A percentile compares a stretch with the other conserved stretches of the same genome.
These are phyloP conservation scores for Hysterium pulicare DNA, from an alignment of 2,329 filamentous ascomycete genomes.

Conservation along the genomic window DNA sequence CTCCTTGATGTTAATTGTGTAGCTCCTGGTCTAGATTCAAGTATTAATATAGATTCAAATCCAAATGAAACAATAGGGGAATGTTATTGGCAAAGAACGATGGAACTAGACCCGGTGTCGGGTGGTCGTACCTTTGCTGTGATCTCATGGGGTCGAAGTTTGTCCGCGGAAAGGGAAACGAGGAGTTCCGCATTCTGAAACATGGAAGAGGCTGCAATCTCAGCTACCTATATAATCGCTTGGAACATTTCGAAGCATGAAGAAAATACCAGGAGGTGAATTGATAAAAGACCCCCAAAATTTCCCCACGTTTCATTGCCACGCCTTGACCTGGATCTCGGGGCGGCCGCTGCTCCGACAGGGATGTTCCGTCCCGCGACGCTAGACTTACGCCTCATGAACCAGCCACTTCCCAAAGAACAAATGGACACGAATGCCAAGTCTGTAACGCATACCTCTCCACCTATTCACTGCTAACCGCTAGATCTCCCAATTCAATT, in stretches of 20 bases:
- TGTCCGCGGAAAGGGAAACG: too few relatives aligned
- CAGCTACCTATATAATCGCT: background rate
- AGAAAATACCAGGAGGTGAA: background rate
- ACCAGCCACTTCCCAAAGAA: background rate
- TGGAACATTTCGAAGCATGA: background rate
- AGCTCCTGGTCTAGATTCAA: background rate
- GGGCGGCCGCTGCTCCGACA: too few relatives aligned
- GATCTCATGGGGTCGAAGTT: too few relatives aligned
- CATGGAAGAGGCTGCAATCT: too few relatives aligned
- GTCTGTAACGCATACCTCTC: background rate
- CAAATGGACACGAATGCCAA: constrained; percentile 1
- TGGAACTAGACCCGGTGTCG: too few relatives aligned
- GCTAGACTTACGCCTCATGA: background rate
- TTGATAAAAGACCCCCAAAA: background rate
- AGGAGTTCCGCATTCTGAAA: too few relatives aligned
- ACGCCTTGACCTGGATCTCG: too few relatives aligned
- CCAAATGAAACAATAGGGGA: background rate
- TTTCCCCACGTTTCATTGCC: too few relatives aligned
- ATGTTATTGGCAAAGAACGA: background rate
- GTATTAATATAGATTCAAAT: background rate
- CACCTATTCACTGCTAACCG: background rate
- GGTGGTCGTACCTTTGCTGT: too few relatives aligned
- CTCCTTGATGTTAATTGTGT: too few relatives aligned
- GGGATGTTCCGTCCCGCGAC: background rate
- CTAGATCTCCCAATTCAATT: background rate